Percentiles rank a stretch among this genome's conserved stretches.
Conservation (phyloP, 805 yeast genomes). For the Sungouiozyma intestinalis region DNA sequence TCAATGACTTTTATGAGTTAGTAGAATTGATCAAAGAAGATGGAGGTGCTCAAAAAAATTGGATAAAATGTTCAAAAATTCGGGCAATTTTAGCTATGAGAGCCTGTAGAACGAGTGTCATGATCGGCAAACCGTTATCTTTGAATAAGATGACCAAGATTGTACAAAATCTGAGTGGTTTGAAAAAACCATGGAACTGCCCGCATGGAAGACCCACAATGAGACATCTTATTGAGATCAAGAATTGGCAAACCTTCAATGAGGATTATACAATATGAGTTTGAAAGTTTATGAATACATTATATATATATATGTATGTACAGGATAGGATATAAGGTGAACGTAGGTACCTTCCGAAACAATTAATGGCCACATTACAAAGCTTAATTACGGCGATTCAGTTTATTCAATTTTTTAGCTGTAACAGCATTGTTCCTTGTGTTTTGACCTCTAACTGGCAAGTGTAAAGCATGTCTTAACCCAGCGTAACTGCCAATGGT, state of each 20-base stretch:
- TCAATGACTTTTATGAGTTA: conserved; percentile 62
- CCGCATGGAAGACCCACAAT: conserved; percentile 98
- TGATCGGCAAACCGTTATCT: conserved; percentile 76
- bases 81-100: conserved; percentile 85
- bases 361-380: too few species aligned
- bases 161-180: conserved; percentile 52
- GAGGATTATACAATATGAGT: conserved; percentile 32
- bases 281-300: not conserved
- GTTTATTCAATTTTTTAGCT: conserved; percentile 73
- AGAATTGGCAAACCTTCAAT: conserved; percentile 35
- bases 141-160: conserved; percentile 52
- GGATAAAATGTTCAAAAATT: conserved; percentile 58
- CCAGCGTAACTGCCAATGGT: conserved; percentile 81
- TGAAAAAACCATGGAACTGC: conserved; percentile 92
- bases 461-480: conserved; percentile 74
- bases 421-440: conserved; percentile 87
- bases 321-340: too few species aligned
- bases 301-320: not conserved
- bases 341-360: not conserved
- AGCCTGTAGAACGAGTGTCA: conserved; percentile 87
- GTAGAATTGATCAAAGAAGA: conserved; percentile 53
- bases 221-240: conserved; percentile 69
- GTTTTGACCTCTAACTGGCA: conserved; percentile 81
- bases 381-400: conserved; percentile 39
- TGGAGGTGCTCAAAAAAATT: conserved; percentile 32